Conservation (phyloP, 2,329 filamentous ascomycete species). For the Cladophialophora yegresii region DNA sequence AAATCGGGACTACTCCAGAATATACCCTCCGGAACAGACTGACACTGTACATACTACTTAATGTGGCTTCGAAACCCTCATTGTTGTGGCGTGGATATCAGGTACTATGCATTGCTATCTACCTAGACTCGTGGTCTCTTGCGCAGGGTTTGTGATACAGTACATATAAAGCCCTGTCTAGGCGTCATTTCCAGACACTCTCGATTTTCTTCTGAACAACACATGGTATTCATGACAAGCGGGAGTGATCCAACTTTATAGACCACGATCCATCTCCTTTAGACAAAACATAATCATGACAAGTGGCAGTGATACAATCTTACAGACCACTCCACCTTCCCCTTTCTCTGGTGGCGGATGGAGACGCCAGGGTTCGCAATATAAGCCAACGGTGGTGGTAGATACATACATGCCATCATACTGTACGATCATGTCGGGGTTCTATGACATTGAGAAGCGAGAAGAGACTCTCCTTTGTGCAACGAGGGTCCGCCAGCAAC, state of each 20-base stretch:
- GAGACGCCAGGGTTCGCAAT: conserved; percentile 5
- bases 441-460: conserved; percentile 8
- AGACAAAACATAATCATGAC: background rate
- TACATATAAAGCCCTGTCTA: background rate
- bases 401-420: conserved; percentile 15
- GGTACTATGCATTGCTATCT: background rate
- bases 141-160: background rate
- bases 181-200: background rate
- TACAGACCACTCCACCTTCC: conserved; percentile 9
- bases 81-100: background rate
- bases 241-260: conserved; percentile 3
- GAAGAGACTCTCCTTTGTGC: conserved; percentile 13
- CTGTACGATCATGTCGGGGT: conserved; percentile 4
- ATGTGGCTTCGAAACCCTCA: background rate
- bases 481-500: background rate
- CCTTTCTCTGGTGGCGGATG: background rate
- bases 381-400: conserved; percentile 9
- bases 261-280: conserved; percentile 4
- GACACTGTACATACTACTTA: no score
- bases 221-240: background rate
- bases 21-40: no score
- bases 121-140: background rate
- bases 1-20: no score
- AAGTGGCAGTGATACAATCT: background rate
- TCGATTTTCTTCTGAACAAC: background rate